Conservation (phyloP, 352 stramenopile genomes). For the Phytophthora vignae region DNA sequence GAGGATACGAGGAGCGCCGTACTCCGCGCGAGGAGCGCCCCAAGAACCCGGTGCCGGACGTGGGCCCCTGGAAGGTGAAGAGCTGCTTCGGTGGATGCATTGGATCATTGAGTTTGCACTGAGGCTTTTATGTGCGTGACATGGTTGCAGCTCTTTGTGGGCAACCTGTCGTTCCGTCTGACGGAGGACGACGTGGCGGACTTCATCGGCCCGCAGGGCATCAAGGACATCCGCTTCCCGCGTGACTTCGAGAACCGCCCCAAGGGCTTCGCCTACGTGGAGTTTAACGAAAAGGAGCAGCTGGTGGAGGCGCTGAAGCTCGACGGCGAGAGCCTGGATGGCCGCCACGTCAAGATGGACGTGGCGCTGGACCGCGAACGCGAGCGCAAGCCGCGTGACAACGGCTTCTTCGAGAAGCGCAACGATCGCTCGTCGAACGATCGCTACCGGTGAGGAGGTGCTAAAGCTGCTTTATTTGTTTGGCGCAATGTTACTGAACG, state of each 20-base stretch:
- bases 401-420: constrained; percentile 62
- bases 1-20: constrained; percentile 41
- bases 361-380: constrained; percentile 68
- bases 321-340: constrained; percentile 47
- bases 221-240: constrained; percentile 78
- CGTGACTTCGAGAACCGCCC: constrained; percentile 71
- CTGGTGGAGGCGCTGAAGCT: constrained; percentile 73
- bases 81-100: not conserved
- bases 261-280: constrained; percentile 89
- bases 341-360: constrained; percentile 74
- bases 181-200: constrained; percentile 76
- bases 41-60: constrained; percentile 83
- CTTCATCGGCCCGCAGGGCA: constrained; percentile 65
- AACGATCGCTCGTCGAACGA: constrained; percentile 47
- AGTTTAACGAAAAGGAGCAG: constrained; percentile 74
- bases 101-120: not conserved
- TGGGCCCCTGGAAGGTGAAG: constrained; percentile 79
- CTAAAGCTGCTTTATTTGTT: not conserved
- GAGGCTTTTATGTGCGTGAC: not conserved
- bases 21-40: constrained; percentile 54
- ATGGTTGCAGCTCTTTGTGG: constrained; percentile 69
- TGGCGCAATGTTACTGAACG: constrained; percentile 9
- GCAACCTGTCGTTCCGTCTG: constrained; percentile 82
- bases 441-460: constrained; percentile 40
- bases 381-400: constrained; percentile 58